Base-by-base conservation (phyloP, 495 filamentous ascomycete genomes). In the Acidomyces sp. region DNA sequence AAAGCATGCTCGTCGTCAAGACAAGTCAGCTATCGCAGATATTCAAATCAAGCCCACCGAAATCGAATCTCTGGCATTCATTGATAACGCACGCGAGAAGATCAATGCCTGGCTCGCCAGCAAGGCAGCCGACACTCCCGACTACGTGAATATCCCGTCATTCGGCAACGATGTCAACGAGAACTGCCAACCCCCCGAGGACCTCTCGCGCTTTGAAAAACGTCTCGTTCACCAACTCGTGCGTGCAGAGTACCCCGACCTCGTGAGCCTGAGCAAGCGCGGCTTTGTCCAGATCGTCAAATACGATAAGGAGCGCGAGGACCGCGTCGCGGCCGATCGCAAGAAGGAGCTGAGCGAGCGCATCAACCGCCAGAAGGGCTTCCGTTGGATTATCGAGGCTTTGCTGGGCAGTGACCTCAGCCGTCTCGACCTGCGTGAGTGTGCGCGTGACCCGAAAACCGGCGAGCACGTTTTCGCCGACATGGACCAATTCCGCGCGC, bases 361-460 rank as follows among this genome's bases (percentile, higher is more conserved):
- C 6, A 59, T 78, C 11, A 48, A 54, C 20, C 60, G 60, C 17
- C 60, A 70, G 39, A 69, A 67, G 42, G 83, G 81, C 9, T 70
- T 86, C 34, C 62, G 78, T 30, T 82, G 78, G 67, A 46, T 88
- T 7, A 64, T 80, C 36, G 83, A 90, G 39, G 80, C 78, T 20
- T 47, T 88, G 13, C 53, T 64, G 11, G 74, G 75, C 7, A 71
- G 72, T 11, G 62, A 77, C 49, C 57, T 85, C 19, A 55, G 64
- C 1, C 45, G 53, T 20, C 58, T 84, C 4, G 59, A 68, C 11
- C 54, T 62, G 13, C 34, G 53, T n/a, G 65, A 53, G 40, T 68
- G 72, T 49, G 46, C 43, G 2, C 25, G 39, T 18, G 29, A 52
- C 27, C 27, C 39, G 3, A 20, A 20, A 0, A 50, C 42, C 15